Conservation (phyloP, 176 grass and related monocot genomes). For the Otatea glauca region DNA sequence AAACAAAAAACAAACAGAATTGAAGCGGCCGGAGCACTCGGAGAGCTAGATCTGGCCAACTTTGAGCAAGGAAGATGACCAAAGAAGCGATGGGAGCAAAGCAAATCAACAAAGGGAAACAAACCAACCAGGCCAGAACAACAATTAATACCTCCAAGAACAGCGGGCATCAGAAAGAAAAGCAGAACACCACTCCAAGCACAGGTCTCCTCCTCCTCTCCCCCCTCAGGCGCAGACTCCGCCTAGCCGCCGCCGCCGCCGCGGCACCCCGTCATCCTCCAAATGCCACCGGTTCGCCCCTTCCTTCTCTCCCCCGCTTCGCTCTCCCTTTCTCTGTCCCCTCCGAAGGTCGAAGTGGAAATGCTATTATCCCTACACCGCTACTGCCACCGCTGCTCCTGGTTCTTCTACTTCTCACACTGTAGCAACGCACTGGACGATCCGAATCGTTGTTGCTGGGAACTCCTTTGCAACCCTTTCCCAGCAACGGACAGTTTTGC, state of each 20-base stretch:
- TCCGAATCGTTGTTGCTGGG: no score
- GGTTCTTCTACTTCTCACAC: not conserved
- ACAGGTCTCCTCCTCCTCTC: not conserved
- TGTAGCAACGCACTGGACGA: no score
- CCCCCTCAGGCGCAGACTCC: not conserved
- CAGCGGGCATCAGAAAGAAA: not conserved
- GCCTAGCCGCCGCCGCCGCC: not conserved
- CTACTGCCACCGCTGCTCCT: not conserved
- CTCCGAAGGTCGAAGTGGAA: not conserved
- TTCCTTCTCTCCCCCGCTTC: not conserved
- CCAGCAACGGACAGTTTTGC: no score
- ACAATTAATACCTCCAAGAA: not conserved
- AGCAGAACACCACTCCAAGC: not conserved
- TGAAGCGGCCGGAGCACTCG: not conserved
- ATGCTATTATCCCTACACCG: not conserved
- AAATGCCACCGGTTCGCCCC: not conserved
- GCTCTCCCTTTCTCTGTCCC: not conserved
- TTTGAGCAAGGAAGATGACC: not conserved
- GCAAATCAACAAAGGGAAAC: not conserved
- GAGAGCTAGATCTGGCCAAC: constrained; percentile 35
- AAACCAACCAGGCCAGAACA: not conserved
- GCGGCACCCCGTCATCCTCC: not conserved
- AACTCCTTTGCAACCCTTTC: no score
- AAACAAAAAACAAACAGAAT: not conserved
- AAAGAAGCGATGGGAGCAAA: not conserved